Base-by-base conservation (phyloP, 179 eudicot species). In the Silene noctiflora region DNA sequence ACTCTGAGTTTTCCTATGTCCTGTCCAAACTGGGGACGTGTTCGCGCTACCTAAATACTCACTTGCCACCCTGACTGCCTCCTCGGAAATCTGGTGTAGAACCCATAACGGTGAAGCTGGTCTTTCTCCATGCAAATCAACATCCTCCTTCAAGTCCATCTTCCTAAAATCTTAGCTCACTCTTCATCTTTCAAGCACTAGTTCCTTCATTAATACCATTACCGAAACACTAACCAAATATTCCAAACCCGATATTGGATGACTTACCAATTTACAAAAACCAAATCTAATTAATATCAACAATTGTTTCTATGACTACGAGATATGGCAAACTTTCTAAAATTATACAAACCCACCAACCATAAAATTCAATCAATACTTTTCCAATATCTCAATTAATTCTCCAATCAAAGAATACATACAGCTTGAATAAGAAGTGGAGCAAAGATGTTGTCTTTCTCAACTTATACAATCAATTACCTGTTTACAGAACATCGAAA, bases 41-140 rank as follows among this genome's bases (percentile, higher is more conserved):
- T 78, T 83, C 22, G 78, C 86, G 83, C 82, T 81, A 59, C 84
- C 72, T 65, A 79, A 76, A 65, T 83, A 82, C 78, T 85, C 97
- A 42, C 86, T 89, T 14, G 93, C 91, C 76, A 78, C 87, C 83
- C 86, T 90, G 20, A 88, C 87, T 1, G 90, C 92, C 83, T 90
- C 95, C 79, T 81, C 90, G 6, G 92, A 88, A 19, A 88, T 83
- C 9, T 86, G 90, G 67, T 88, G 94, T 63, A 87, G 76, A 63
- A 83, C 91, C 84, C 80, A 72, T 58, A 77, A 76, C 0, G 91
- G 90, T 11, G 90, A 84, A 10, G 88, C 14, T 39, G 85, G 86
- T 69, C 83, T 82, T 64, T 86, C 90, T 64, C 76, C 90, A 62
- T 35, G 65, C 58, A 55, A 74, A 71, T 87, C 85, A 56, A 66